Conservation (phyloP, 2,329 filamentous ascomycete genomes). For the Chalara sp. region DNA sequence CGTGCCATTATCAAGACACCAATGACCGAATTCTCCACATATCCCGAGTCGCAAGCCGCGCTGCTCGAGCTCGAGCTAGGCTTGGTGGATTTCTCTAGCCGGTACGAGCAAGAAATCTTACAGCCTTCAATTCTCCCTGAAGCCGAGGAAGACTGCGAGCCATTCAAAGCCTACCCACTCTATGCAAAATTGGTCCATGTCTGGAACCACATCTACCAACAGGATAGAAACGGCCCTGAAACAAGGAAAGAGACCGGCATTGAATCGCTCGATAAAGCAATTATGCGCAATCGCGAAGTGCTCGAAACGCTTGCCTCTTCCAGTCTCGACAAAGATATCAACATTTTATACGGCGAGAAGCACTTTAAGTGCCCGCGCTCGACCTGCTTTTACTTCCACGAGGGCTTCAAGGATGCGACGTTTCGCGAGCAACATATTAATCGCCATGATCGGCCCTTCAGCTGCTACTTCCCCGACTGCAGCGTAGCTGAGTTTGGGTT, state of each 20-base stretch:
- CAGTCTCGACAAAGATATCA: neutral
- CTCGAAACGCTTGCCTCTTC: slow-evolving; percentile 1
- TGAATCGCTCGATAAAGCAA: neutral
- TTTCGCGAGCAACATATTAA: slow-evolving; percentile 29
- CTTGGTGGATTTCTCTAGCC: neutral
- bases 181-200: neutral
- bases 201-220: slow-evolving; percentile 3
- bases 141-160: slow-evolving; percentile 4
- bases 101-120: slow-evolving; percentile 2
- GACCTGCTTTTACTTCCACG: slow-evolving; percentile 33
- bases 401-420: slow-evolving; percentile 29
- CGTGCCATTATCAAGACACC: slow-evolving; percentile 2
- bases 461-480: slow-evolving; percentile 28
- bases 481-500: slow-evolving; percentile 26
- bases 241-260: slow-evolving; percentile 2
- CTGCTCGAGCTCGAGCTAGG: slow-evolving; percentile 1
- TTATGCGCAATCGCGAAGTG: slow-evolving; percentile 1
- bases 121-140: slow-evolving; percentile 1
- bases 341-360: slow-evolving; percentile 30
- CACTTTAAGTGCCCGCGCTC: slow-evolving; percentile 32
- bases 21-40: neutral
- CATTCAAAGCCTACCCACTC: slow-evolving; percentile 3
- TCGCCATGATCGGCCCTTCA: slow-evolving; percentile 30
- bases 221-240: neutral
- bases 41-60: slow-evolving; percentile 1